These are phyloP conservation scores for Aristolochia fimbriata DNA, from an alignment of 164 flowering plant genomes.

Conservation along the genomic window DNA sequence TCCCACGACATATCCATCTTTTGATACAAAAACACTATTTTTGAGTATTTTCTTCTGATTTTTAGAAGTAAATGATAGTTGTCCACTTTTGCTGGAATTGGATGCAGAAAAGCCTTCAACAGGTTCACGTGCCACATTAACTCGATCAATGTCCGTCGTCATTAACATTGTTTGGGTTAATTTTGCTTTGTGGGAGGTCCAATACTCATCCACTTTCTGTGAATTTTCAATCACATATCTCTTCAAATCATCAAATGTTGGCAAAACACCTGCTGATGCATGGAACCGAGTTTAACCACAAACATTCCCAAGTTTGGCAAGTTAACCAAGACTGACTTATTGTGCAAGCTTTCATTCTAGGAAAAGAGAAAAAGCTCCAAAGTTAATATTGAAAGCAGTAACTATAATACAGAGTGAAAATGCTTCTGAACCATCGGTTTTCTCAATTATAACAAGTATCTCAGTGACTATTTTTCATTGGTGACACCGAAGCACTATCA, in stretches of 20 bases:
- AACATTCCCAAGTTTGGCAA: background rate
- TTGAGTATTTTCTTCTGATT: slow-evolving; percentile 15
- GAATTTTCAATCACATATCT: slow-evolving; percentile 26
- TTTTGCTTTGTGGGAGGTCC: slow-evolving; percentile 30
- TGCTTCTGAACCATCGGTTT: no score
- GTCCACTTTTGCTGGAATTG: slow-evolving; percentile 12
- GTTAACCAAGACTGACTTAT: background rate
- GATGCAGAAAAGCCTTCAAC: slow-evolving; percentile 9
- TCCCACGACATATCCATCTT: slow-evolving; percentile 36
- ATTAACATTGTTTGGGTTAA: slow-evolving; percentile 32
- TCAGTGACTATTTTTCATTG: no score
- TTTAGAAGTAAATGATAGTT: slow-evolving; percentile 6
- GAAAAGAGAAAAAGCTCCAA: no score
- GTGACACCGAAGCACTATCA: no score
- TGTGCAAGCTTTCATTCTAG: no score
- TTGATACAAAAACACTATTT: slow-evolving; percentile 38
- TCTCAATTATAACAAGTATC: no score
- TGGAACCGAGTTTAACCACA: slow-evolving; percentile 4
- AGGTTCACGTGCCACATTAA: slow-evolving; percentile 4
- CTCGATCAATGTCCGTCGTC: slow-evolving; percentile 10
- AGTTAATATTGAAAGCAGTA: no score
- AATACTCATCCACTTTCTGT: slow-evolving; percentile 20
- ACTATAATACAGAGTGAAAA: no score
- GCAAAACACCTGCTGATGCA: slow-evolving; percentile 60
- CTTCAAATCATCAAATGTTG: slow-evolving; percentile 46